Evolutionary conservation across 305 asterid species (phyloP).

Genomic region (Rubia tinctorum): DNA sequence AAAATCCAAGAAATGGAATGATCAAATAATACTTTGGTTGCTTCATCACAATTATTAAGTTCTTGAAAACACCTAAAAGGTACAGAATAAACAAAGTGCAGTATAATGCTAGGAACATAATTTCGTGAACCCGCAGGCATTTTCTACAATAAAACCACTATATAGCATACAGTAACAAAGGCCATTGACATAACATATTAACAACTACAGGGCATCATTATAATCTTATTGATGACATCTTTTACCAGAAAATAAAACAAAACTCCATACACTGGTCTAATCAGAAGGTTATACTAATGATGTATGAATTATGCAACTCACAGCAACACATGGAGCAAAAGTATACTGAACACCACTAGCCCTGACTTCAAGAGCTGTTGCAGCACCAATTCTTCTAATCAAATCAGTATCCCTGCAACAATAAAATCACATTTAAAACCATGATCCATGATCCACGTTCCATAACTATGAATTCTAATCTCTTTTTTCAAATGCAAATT

Average conservation of each 20-base stretch:
- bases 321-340: slow-evolving; percentile 97
- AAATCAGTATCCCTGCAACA: slow-evolving; percentile 68
- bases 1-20: neutral
- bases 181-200: neutral
- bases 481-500: neutral
- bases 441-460: neutral
- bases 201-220: neutral
- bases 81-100: neutral
- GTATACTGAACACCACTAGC: slow-evolving; percentile 84
- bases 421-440: neutral
- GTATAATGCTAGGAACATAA: neutral
- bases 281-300: neutral
- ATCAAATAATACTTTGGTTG: neutral
- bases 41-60: neutral
- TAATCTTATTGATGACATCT: neutral
- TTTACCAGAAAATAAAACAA: neutral
- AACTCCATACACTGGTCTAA: neutral
- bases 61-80: neutral
- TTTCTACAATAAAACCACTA: neutral
- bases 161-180: neutral
- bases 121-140: neutral
- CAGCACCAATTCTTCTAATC: slow-evolving; percentile 69
- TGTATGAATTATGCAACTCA: slow-evolving; percentile 35
- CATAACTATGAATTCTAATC: neutral
- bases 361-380: slow-evolving; percentile 90